A percentile compares a stretch with the other conserved stretches of the same genome.
These are phyloP conservation scores for Trametes elegans DNA, from an alignment of 768 basidiomycete genomes.

Conservation along the genomic window DNA sequence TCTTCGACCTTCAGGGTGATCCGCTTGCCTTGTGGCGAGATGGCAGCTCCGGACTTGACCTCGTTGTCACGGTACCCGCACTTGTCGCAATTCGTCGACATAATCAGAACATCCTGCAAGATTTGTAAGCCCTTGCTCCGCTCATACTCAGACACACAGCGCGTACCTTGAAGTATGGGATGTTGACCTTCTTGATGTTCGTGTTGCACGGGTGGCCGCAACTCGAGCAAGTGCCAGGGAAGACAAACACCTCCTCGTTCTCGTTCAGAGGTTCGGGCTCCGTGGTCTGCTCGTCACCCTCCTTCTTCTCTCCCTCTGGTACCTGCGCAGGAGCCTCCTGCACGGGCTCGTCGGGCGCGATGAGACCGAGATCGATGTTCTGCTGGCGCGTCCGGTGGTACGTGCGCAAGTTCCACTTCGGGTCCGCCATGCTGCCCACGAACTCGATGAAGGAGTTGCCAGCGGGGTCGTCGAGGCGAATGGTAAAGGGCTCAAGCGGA, in stretches of 20 bases:
- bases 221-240: conserved; percentile 85
- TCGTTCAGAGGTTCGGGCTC: conserved; percentile 37
- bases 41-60: conserved; percentile 91
- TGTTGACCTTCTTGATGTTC: conserved; percentile 92
- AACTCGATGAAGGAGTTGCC: conserved; percentile 99
- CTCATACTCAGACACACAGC: too few species aligned
- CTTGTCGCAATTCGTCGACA: conserved; percentile 94
- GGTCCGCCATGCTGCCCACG: conserved; percentile 79
- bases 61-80: conserved; percentile 99
- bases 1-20: conserved; percentile 92
- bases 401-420: conserved; percentile 87
- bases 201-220: conserved; percentile 85
- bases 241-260: conserved; percentile 87
- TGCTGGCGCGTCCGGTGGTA: conserved; percentile 81
- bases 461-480: conserved; percentile 88
- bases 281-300: conserved; percentile 19
- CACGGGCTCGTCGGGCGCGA: conserved; percentile 42
- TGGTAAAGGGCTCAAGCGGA: conserved; percentile 71
- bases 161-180: conserved; percentile 91
- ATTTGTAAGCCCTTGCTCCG: neutral
- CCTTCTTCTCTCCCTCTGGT: conserved; percentile 10
- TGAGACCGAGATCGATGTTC: conserved; percentile 76
- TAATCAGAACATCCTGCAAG: conserved; percentile 86
- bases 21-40: conserved; percentile 82
- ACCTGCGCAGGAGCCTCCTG: too few species aligned